A percentile compares a stretch with the other conserved stretches of the same genome.
Conservation (phyloP, 352 stramenopile genomes). For the Aphanomyces euteiches region DNA sequence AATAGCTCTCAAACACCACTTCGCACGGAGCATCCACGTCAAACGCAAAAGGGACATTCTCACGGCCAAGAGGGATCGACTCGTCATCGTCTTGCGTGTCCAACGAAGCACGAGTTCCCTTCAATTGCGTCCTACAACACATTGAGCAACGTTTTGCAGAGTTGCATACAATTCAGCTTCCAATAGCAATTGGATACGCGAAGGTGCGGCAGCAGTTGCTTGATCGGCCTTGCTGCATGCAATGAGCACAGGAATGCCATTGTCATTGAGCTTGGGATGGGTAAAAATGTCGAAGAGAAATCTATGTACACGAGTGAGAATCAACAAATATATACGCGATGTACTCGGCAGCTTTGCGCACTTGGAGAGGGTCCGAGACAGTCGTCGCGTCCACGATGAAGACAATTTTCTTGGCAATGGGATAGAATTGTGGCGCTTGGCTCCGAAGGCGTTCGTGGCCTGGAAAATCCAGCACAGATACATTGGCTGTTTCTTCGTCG, state of each 20-base stretch:
- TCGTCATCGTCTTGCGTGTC: constrained; percentile 80
- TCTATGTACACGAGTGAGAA: constrained; percentile 31
- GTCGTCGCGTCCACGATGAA: constrained; percentile 68
- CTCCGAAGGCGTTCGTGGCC: constrained; percentile 76
- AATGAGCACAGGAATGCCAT: constrained; percentile 62
- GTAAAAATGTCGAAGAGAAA: constrained; percentile 86
- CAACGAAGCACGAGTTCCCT: constrained; percentile 80
- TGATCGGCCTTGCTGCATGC: constrained; percentile 83
- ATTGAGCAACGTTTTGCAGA: neutral
- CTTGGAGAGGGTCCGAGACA: constrained; percentile 43
- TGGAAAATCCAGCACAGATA: constrained; percentile 65
- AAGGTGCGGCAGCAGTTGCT: constrained; percentile 40
- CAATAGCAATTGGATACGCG: constrained; percentile 53
- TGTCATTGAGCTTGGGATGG: constrained; percentile 78
- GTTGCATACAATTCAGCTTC: constrained; percentile 61
- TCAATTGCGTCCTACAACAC: constrained; percentile 59
- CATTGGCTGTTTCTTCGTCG: constrained; percentile 16
- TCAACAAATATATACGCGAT: constrained; percentile 27
- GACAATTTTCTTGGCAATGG: constrained; percentile 57
- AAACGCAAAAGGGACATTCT: constrained; percentile 70
- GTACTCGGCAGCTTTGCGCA: constrained; percentile 78
- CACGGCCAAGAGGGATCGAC: constrained; percentile 68
- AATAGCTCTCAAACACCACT: constrained; percentile 64
- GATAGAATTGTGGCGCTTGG: constrained; percentile 72
- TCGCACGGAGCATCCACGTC: constrained; percentile 77